Base-by-base conservation (phyloP, 169 alveolate genomes). In the Plasmodium gonderi region DNA sequence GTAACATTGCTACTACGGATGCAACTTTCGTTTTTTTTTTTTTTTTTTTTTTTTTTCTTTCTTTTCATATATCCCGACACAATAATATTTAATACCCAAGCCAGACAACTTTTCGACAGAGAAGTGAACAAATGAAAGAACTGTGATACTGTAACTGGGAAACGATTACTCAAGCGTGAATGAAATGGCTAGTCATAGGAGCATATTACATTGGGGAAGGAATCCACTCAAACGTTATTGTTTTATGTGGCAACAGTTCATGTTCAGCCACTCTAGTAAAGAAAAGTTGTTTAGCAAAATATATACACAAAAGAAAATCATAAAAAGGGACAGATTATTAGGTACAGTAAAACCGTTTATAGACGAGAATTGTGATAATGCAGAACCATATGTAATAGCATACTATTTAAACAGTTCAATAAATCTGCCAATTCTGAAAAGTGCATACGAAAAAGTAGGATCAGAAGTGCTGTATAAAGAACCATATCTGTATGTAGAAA, bases 401-500 rank as follows among this genome's bases (percentile, higher is more conserved):
- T 89, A 89, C 68, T 89, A 89, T 89, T 60, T 89, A 89, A 40
- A 38, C 49, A 74, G 38, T 7, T 45, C 67, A 14, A 49, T 89
- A 20, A 89, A 89, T 89, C 47, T 89, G 69, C 26, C 29, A 17
- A 45, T 31, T 29, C 79, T 89, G n/a, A 89, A 89, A 64, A 76
- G 38, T 45, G 87, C 74, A 42, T 89, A 44, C 45, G 93, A 89
- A 60, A 64, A 38, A 23, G 72, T 89, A 20, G 93, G 93, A 1
- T 76, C 76, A 17, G 38, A 77, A 36, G 93, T 89, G 45, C 47
- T 89, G 38, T 89, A 89, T 67, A 89, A 89, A 42, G 93, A 89
- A n/a, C 93, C 93, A 31, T 89, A 89, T 89, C 47, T 89, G 69
- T 89, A 89, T 78, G 93, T 89, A 36, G 93, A 89, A 60, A 89